Base-by-base conservation (phyloP, 352 stramenopile species). In the Pythium myriotylum region DNA sequence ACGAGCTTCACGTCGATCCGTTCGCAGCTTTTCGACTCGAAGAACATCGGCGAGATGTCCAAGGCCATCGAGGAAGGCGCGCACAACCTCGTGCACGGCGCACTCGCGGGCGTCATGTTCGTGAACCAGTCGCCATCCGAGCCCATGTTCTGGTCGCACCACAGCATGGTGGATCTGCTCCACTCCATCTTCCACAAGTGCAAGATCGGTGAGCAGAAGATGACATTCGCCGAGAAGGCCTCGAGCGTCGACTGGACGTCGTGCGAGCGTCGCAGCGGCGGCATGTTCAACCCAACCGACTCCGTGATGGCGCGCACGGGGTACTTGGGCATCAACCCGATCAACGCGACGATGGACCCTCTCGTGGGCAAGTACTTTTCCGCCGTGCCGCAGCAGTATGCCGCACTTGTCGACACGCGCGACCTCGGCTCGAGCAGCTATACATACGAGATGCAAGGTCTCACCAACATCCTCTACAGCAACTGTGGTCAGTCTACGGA, bases 171-270 rank as follows among this genome's bases (percentile, higher is more conserved):
- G 14, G 81, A 93, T 62, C 49, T 76, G 9, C 69, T 93, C 20
- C 81, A 89, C 54, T 74, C 69, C 13, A 75, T 89, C 26, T 91
- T 86, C 61, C 75, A 89, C 80, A 82, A 91, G 55, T 93, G 84
- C 60, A 68, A 71, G 2, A 77, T 88, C 1, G 78, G 80, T 4
- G 68, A 65, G 8, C 53, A 65, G 19, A 67, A 62, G 2, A 39
- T 89, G 17, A 83, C 76, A 32, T 72, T 84, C 39, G 54, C 49
- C 8, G 54, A 92, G 57, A 90, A 89, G 50, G 67, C 70, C 4
- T 27, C 65, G 0, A 67, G 81, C 26, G 69, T 86, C 4, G 75
- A 69, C 3, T 86, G 73, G 74, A 69, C 65, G 1, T 88, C 74
- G 1, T 87, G 79, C 37, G 41, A 68, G 24, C 71, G 74, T 23